Percentiles rank a stretch among this genome's conserved stretches.
These are phyloP conservation scores for Solanum medicagineum DNA, from an alignment of 257 asterid species.

Conservation along the genomic window DNA sequence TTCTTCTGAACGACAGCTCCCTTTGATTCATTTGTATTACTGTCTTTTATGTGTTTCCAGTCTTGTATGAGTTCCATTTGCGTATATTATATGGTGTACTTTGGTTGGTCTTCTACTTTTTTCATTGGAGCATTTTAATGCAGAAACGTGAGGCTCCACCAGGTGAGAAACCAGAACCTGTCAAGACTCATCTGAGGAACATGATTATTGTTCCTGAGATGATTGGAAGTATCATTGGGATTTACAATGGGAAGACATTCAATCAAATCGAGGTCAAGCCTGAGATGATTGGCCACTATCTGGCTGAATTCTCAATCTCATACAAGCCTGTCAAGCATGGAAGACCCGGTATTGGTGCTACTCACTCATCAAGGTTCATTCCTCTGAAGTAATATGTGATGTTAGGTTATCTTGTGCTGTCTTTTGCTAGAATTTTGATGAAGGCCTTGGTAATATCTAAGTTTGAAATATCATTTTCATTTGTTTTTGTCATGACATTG, in stretches of 20 bases:
- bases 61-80: not conserved
- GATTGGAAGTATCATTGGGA: conserved; percentile 86
- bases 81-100: not conserved
- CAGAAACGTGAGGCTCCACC: conserved; percentile 78
- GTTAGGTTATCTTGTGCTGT: not conserved
- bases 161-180: conserved; percentile 73
- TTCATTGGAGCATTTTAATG: not conserved
- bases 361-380: conserved; percentile 89
- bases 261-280: conserved; percentile 78
- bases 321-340: conserved; percentile 92
- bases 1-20: not conserved
- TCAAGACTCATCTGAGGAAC: conserved; percentile 70
- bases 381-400: conserved; percentile 49
- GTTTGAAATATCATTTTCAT: not conserved
- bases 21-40: not conserved
- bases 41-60: not conserved
- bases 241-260: conserved; percentile 75
- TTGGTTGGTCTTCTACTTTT: not conserved
- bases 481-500: not conserved
- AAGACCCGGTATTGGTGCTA: conserved; percentile 91
- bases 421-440: not conserved
- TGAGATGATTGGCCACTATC: conserved; percentile 77
- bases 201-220: conserved; percentile 84
- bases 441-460: not conserved
- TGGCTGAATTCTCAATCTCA: conserved; percentile 75